Conservation (phyloP, 352 stramenopile species). For the Phytophthora tubulina region DNA sequence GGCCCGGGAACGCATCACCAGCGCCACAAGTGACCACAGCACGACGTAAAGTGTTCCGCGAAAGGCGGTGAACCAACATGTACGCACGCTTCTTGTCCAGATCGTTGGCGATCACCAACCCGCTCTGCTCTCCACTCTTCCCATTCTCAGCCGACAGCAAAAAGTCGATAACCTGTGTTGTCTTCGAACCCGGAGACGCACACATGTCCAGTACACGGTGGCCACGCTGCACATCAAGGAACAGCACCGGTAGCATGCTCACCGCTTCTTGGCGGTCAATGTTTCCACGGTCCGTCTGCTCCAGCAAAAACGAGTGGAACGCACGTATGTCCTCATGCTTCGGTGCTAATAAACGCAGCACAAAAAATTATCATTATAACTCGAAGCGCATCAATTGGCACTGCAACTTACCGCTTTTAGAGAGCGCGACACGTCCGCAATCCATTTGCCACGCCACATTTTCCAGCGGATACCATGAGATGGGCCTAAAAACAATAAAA, state of each 20-base stretch:
- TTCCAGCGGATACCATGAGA: constrained; percentile 81
- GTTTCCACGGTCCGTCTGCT: constrained; percentile 92
- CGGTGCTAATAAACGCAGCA: constrained; percentile 52
- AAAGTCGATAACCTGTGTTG: constrained; percentile 96
- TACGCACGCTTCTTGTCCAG: constrained; percentile 97
- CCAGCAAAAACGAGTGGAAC: constrained; percentile 95
- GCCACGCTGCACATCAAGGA: constrained; percentile 93
- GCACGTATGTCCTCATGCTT: constrained; percentile 83
- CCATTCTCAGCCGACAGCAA: constrained; percentile 46
- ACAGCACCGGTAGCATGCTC: constrained; percentile 98
- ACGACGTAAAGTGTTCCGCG: constrained; percentile 81
- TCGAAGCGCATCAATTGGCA: background rate
- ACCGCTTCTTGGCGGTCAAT: constrained; percentile 98
- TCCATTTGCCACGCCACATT: constrained; percentile 88
- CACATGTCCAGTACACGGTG: constrained; percentile 90
- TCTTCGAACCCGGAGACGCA: constrained; percentile 99
- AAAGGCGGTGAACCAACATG: constrained; percentile 97
- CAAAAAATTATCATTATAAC: background rate
- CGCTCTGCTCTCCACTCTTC: constrained; percentile 36
- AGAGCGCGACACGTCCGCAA: constrained; percentile 83
- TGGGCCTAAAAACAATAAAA: constrained; percentile 43
- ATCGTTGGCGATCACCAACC: constrained; percentile 97
- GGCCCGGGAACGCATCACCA: constrained; percentile 93
- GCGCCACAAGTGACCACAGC: constrained; percentile 95
- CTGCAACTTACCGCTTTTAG: constrained; percentile 67